These are phyloP conservation scores for Wallemia ichthyophaga DNA, from an alignment of 1,284 basidiomycete species.

Conservation along the genomic window DNA sequence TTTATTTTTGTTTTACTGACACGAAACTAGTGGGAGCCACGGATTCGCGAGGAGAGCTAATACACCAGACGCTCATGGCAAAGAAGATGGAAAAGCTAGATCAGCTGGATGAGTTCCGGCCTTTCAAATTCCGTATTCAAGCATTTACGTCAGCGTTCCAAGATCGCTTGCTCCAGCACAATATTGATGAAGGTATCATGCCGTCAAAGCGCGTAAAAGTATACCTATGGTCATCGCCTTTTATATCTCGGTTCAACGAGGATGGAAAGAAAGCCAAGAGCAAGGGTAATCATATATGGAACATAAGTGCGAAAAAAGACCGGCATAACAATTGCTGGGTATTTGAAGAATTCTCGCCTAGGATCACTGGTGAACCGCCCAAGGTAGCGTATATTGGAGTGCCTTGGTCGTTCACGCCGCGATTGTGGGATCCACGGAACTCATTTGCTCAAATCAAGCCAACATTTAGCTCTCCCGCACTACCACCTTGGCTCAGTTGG, in stretches of 20 bases:
- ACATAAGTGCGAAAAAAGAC: constrained; percentile 75
- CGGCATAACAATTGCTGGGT: constrained; percentile 41
- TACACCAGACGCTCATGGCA: constrained; percentile 95
- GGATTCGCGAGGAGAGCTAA: constrained; percentile 79
- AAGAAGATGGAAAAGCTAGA: constrained; percentile 78
- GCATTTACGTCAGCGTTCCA: constrained; percentile 93
- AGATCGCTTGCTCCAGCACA: constrained; percentile 22
- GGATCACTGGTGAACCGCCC: constrained; percentile 49
- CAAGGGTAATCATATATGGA: constrained; percentile 99
- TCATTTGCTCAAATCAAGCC: constrained; percentile 49
- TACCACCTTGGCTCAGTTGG: constrained; percentile 70
- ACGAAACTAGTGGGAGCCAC: constrained; percentile 44
- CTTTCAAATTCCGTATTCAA: constrained; percentile 97
- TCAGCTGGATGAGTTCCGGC: constrained; percentile 82
- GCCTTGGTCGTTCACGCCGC: constrained; percentile 72
- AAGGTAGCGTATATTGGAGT: constrained; percentile 42
- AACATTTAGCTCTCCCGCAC: constrained; percentile 39
- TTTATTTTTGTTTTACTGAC: neutral
- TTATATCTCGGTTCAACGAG: constrained; percentile 92
- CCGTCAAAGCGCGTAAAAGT: constrained; percentile 53
- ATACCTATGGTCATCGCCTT: constrained; percentile 79
- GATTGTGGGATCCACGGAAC: constrained; percentile 89
- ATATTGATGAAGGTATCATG: constrained; percentile 22
- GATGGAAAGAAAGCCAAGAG: constrained; percentile 98
- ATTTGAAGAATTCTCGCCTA: constrained; percentile 68